These are phyloP conservation scores for Paramecium octaurelia DNA, from an alignment of 73 alveolate genomes.

Conservation along the genomic window DNA sequence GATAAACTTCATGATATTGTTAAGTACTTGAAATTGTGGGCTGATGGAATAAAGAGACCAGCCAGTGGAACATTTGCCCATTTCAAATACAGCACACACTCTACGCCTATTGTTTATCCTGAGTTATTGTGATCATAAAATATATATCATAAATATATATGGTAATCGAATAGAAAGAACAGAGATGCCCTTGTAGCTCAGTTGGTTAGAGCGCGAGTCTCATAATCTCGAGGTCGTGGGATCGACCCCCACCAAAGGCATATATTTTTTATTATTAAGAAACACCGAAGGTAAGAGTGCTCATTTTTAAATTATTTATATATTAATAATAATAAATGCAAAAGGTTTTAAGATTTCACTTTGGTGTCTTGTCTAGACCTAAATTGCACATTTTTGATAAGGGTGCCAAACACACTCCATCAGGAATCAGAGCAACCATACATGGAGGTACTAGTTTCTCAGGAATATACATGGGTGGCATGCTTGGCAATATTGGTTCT, in stretches of 20 bases:
- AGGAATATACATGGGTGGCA: constrained; percentile 60
- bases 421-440: constrained; percentile 65
- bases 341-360: neutral
- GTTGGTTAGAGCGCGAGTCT: constrained; percentile 74
- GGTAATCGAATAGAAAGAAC: neutral
- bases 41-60: constrained; percentile 46
- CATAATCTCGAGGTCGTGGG: constrained; percentile 73
- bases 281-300: neutral
- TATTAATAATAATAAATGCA: neutral
- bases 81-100: neutral
- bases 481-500: constrained; percentile 57
- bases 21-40: constrained; percentile 4
- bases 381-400: constrained; percentile 48
- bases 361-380: constrained; percentile 48
- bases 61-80: constrained; percentile 49
- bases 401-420: constrained; percentile 31
- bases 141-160: neutral
- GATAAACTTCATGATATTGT: neutral
- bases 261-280: neutral
- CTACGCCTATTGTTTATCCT: neutral
- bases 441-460: constrained; percentile 60
- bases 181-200: constrained; percentile 65
- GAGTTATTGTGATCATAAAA: constrained; percentile 18
- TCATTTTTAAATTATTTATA: neutral
- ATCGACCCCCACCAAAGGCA: constrained; percentile 69